phyloP scores from a whole-genome alignment of 1,284 basidiomycete genomes.

The Cystobasidiaceae sp. region DNA sequence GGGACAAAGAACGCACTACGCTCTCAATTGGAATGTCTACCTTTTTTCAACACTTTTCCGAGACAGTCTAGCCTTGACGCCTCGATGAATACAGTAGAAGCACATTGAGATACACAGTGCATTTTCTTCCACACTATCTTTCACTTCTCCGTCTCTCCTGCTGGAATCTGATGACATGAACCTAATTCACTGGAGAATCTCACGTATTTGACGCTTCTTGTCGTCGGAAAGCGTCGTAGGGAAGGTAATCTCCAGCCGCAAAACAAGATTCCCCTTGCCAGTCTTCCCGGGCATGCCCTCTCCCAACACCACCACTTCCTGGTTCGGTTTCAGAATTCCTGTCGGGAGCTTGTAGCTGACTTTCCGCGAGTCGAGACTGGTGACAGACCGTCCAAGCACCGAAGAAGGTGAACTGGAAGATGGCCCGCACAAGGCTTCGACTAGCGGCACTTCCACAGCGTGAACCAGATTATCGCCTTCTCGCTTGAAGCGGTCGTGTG shows the following conservation, averaged over 20 bases:
- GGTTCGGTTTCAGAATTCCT: constrained; percentile 62
- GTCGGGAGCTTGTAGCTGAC: constrained; percentile 62
- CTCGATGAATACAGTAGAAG: no score
- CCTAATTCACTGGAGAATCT: background rate
- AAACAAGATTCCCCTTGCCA: constrained; percentile 70
- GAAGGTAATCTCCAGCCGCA: constrained; percentile 79
- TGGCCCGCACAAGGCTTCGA: constrained; percentile 70
- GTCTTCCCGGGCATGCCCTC: constrained; percentile 90
- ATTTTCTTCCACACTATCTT: no score
- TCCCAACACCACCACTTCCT: constrained; percentile 62
- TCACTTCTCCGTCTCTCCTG: no score
- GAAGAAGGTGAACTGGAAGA: constrained; percentile 29
- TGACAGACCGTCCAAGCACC: constrained; percentile 50
- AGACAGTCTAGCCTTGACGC: no score
- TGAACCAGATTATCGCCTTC: constrained; percentile 73
- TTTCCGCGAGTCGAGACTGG: constrained; percentile 70
- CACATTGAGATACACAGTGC: no score
- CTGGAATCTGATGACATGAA: no score
- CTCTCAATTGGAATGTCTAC: no score
- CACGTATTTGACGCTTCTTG: constrained; percentile 3
- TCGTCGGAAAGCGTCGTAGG: constrained; percentile 52
- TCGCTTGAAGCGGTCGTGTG: constrained; percentile 66
- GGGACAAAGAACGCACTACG: no score
- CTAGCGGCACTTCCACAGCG: constrained; percentile 63
- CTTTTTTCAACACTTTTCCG: no score